These are phyloP conservation scores for Chlorella sp. DNA, from an alignment of 139 green algal species.

Conservation along the genomic window DNA sequence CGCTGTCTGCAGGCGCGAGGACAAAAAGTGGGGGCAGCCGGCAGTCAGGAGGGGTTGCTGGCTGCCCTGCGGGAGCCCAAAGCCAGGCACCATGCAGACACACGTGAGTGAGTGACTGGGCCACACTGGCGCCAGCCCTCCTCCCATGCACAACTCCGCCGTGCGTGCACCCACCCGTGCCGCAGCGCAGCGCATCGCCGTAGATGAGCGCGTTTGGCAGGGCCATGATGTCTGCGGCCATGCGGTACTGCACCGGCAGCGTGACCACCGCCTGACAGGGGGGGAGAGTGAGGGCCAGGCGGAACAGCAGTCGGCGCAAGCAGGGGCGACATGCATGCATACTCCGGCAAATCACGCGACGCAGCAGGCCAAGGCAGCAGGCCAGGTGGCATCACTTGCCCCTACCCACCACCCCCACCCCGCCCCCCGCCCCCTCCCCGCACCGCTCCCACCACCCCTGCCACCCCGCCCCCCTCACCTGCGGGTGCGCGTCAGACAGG, in stretches of 20 bases:
- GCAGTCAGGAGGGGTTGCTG: not conserved
- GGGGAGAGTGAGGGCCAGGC: not conserved
- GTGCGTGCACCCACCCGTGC: constrained; percentile 28
- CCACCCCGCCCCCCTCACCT: constrained; percentile 38
- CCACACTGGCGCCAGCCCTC: not conserved
- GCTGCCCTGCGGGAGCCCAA: not conserved
- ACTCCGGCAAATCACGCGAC: not conserved
- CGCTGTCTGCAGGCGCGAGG: constrained; percentile 16
- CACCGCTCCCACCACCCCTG: not conserved
- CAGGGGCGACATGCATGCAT: not conserved
- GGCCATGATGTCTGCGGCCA: constrained; percentile 86
- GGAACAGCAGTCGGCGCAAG: not conserved
- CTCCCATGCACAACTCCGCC: not conserved
- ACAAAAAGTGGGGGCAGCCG: not conserved
- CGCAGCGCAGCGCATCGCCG: constrained; percentile 72
- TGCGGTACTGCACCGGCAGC: constrained; percentile 91
- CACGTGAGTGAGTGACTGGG: not conserved
- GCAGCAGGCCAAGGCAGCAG: not conserved
- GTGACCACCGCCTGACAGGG: constrained; percentile 60
- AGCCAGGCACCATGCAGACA: not conserved
- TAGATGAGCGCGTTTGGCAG: constrained; percentile 93
- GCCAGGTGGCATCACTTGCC: not conserved
- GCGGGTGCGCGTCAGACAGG: constrained; percentile 84
- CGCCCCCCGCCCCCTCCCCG: not conserved
- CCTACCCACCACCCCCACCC: too few relatives aligned